phyloP scores from a whole-genome alignment of 2,329 filamentous ascomycete species.

The Anisogramma anomala region DNA sequence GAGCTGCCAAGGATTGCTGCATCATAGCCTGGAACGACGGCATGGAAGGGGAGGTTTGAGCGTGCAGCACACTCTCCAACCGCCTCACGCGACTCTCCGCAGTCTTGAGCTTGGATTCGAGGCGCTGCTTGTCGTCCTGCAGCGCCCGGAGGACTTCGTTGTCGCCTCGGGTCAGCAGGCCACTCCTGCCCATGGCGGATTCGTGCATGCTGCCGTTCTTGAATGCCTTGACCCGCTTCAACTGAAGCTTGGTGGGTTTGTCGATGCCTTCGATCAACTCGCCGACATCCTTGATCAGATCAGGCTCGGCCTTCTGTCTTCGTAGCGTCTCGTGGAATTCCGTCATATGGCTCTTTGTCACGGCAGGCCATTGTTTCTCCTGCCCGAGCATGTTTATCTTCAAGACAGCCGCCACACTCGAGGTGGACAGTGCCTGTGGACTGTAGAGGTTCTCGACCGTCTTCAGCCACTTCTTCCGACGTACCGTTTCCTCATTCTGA shows the following conservation, averaged over 20 bases:
- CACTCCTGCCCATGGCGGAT: slow-evolving; percentile 74
- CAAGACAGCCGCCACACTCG: slow-evolving; percentile 61
- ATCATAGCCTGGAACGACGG: slow-evolving; percentile 45
- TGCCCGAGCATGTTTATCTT: slow-evolving; percentile 78
- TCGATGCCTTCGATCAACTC: slow-evolving; percentile 71
- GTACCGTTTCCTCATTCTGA: slow-evolving; percentile 82
- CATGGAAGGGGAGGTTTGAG: slow-evolving; percentile 54
- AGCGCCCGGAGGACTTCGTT: slow-evolving; percentile 67
- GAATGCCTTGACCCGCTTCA: slow-evolving; percentile 81
- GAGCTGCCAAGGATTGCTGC: slow-evolving; percentile 35
- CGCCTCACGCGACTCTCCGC: slow-evolving; percentile 82
- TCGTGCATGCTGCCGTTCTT: slow-evolving; percentile 95
- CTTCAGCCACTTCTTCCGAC: slow-evolving; percentile 83
- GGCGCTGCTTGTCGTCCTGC: slow-evolving; percentile 69
- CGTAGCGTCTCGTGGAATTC: slow-evolving; percentile 59
- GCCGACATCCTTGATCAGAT: slow-evolving; percentile 57
- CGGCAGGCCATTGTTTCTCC: slow-evolving; percentile 67
- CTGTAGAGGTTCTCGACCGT: slow-evolving; percentile 66
- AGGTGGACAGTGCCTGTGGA: slow-evolving; percentile 46
- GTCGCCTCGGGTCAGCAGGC: slow-evolving; percentile 73
- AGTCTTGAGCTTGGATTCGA: slow-evolving; percentile 66
- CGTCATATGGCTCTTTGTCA: slow-evolving; percentile 65
- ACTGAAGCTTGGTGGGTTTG: slow-evolving; percentile 73
- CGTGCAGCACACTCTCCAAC: slow-evolving; percentile 82
- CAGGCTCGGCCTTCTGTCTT: slow-evolving; percentile 51